These are phyloP conservation scores for Aspergillus tubingensis DNA, from an alignment of 2,329 filamentous ascomycete genomes.

Conservation along the genomic window DNA sequence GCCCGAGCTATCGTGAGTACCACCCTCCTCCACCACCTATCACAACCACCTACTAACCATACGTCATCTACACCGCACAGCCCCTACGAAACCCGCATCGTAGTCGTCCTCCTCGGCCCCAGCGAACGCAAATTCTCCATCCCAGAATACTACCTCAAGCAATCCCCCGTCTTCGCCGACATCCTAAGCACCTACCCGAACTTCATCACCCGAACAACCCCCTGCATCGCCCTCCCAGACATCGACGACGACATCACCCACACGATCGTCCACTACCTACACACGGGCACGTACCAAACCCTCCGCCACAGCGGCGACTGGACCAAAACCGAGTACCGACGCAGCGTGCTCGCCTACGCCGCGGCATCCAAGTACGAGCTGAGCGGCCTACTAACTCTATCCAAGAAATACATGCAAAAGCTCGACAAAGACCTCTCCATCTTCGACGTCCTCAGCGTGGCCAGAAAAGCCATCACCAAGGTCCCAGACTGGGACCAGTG, in stretches of 20 bases:
- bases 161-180: conserved; percentile 1
- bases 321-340: conserved; percentile 7
- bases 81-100: conserved; percentile 4
- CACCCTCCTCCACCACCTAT: neutral
- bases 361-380: conserved; percentile 1
- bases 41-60: too few species aligned
- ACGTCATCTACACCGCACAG: neutral
- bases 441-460: conserved; percentile 4
- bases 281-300: conserved; percentile 3
- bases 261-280: conserved; percentile 3
- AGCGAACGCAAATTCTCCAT: conserved; percentile 5
- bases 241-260: conserved; percentile 8
- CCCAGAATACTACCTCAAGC: conserved; percentile 5
- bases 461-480: neutral
- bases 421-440: conserved; percentile 4
- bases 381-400: neutral
- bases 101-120: conserved; percentile 1
- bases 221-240: conserved; percentile 5
- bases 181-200: conserved; percentile 4
- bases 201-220: conserved; percentile 3
- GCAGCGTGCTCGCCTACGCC: conserved; percentile 5
- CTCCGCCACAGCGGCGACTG: conserved; percentile 6
- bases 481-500: conserved; percentile 5
- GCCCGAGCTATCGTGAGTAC: conserved; percentile 1
- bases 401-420: conserved; percentile 8